Evolutionary conservation across 192 early-diverging fungal species (phyloP).

Genomic region (Phycomyces nitens): DNA sequence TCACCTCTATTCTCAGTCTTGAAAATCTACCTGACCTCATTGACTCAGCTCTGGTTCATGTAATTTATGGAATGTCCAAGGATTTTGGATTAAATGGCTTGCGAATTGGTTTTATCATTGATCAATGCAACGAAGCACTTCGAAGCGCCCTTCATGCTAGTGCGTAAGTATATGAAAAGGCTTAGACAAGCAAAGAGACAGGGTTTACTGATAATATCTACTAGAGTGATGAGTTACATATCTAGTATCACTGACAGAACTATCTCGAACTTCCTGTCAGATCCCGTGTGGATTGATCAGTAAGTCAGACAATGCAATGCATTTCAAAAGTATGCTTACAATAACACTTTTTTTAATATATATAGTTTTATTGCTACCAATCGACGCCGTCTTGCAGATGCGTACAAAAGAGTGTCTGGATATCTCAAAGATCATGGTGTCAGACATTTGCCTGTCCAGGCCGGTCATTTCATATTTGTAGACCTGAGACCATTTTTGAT

Average conservation of each 20-base stretch:
- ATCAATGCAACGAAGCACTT: constrained; percentile 57
- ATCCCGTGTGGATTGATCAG: constrained; percentile 53
- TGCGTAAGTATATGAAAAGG: constrained; percentile 30
- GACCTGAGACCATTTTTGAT: constrained; percentile 44
- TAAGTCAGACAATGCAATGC: neutral
- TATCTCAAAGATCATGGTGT: constrained; percentile 47
- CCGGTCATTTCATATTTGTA: constrained; percentile 73
- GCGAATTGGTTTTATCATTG: constrained; percentile 62
- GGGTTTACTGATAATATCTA: neutral
- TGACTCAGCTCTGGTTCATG: constrained; percentile 59
- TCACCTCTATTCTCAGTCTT: constrained; percentile 61
- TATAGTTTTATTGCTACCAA: constrained; percentile 53
- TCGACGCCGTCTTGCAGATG: constrained; percentile 47
- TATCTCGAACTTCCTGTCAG: constrained; percentile 51
- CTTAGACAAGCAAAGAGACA: neutral
- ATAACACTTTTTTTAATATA: neutral
- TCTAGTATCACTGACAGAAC: constrained; percentile 58
- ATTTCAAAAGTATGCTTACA: neutral
- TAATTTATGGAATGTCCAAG: constrained; percentile 81
- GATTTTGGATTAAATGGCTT: constrained; percentile 80
- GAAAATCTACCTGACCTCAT: constrained; percentile 54
- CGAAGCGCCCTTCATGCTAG: constrained; percentile 31
- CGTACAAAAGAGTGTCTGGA: constrained; percentile 41
- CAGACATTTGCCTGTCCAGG: constrained; percentile 55
- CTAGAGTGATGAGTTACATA: constrained; percentile 60